Conservation (phyloP, 805 yeast species). For the Teunomyces atbi region DNA sequence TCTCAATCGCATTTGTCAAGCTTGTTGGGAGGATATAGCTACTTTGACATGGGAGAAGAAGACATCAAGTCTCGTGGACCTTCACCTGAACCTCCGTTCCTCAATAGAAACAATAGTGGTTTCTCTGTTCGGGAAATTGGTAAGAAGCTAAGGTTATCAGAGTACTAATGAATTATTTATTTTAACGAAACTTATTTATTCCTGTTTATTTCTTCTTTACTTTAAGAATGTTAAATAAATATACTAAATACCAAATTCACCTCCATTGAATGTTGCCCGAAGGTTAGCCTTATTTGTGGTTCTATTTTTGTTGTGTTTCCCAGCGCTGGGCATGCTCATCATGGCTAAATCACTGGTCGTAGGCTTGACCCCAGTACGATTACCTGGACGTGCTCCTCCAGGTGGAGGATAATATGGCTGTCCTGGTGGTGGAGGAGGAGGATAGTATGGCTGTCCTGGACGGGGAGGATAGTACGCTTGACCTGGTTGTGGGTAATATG, state of each 20-base stretch:
- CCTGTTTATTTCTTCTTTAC: slow-evolving; percentile 7
- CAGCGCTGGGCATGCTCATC: slow-evolving; percentile 47
- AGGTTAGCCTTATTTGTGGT: slow-evolving; percentile 53
- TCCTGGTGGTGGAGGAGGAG: slow-evolving; percentile 7
- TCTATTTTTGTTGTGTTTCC: slow-evolving; percentile 37
- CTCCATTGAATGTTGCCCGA: slow-evolving; percentile 63
- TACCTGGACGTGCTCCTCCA: slow-evolving; percentile 5
- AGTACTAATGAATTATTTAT: slow-evolving; percentile 39
- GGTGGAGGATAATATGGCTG: slow-evolving; percentile 15
- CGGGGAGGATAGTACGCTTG: slow-evolving; percentile 15
- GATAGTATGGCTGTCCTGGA: slow-evolving; percentile 7
- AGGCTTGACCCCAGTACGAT: slow-evolving; percentile 15
- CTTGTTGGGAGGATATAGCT: slow-evolving; percentile 58
- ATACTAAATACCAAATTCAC: slow-evolving; percentile 62
- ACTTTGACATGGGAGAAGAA: slow-evolving; percentile 57
- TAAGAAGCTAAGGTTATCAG: slow-evolving; percentile 60
- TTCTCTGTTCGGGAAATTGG: slow-evolving; percentile 57
- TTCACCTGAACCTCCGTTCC: slow-evolving; percentile 54
- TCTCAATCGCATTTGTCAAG: slow-evolving; percentile 7
- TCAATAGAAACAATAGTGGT: slow-evolving; percentile 36
- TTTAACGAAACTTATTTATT: slow-evolving; percentile 4
- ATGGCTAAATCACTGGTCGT: slow-evolving; percentile 44
- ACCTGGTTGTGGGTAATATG: slow-evolving; percentile 7
- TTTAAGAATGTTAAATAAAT: background rate
- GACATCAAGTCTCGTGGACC: slow-evolving; percentile 54